Base-by-base conservation (phyloP, 78 protist genomes). In the Capsaspora owczarzaki region DNA sequence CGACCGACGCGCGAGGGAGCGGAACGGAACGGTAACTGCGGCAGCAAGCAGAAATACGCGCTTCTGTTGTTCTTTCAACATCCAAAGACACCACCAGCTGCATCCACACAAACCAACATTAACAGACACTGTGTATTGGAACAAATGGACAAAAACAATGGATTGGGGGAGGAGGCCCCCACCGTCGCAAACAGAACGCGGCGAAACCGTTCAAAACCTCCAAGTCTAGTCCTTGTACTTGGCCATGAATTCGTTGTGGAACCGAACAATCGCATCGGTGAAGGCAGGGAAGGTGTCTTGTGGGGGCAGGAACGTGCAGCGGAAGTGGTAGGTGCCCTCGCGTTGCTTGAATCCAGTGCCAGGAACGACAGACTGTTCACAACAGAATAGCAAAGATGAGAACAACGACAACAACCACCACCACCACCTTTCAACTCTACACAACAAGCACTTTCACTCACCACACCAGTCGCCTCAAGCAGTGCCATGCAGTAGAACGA, bases 241-340 rank as follows among this genome's bases (percentile, higher is more conserved):
- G 33, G 82, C 89, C 93, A 91, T 87, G 69, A 93, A 93, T 16
- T 61, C 27, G 29, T 19, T 31, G 80, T 93, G 94, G 91, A 91
- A 93, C 37, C 78, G 71, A 25, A 80, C 82, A 10, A 95, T 66
- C 37, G 40, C 43, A 1, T 53, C 84, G 35, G 89, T 63, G 37
- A 97, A 94, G 20, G 44, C 84, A 75, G 85, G 96, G 75, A 98
- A 86, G 33, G 89, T 76, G 46, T 95, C 91, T 85, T 96, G 99
- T 5, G 89, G 87, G 1, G 99, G 99, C 16, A 98, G 82, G 91
- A 98, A 94, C 51, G 99, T 95, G 27, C 95, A 92, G 46, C 99
- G 88, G 86, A 97, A 94, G 84, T 98, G 99, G 75, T 56, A 95
- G 47, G 99, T 96, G 20, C 99, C 99, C 12, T 81, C 91, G 40